These are phyloP conservation scores for Entonaema liquescens DNA, from an alignment of 495 filamentous ascomycete species.

Conservation along the genomic window DNA sequence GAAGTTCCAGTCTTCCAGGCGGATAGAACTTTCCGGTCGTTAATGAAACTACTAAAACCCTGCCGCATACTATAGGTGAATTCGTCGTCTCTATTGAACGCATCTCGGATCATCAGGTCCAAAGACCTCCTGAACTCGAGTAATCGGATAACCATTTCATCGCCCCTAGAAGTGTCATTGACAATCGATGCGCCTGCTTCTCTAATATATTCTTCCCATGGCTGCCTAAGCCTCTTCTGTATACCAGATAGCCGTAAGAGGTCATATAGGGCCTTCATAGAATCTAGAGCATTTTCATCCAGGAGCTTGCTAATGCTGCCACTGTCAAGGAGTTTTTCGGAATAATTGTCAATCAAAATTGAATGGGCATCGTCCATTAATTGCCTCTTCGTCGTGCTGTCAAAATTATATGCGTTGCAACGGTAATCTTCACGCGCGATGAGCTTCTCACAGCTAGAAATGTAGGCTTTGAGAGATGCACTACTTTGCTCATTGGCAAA, in stretches of 20 bases:
- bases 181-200: conserved; percentile 80
- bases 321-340: conserved; percentile 66
- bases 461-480: conserved; percentile 72
- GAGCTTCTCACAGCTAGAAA: conserved; percentile 69
- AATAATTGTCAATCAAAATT: conserved; percentile 68
- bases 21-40: conserved; percentile 74
- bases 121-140: conserved; percentile 83
- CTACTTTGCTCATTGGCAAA: conserved; percentile 71
- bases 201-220: conserved; percentile 82
- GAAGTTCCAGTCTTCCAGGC: conserved; percentile 82
- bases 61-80: conserved; percentile 81
- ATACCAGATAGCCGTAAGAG: conserved; percentile 73
- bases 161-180: conserved; percentile 75
- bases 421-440: conserved; percentile 74
- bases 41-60: conserved; percentile 89
- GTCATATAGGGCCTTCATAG: conserved; percentile 78
- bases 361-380: conserved; percentile 75
- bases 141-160: conserved; percentile 87
- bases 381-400: conserved; percentile 79
- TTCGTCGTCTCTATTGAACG: conserved; percentile 77
- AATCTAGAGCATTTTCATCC: conserved; percentile 67
- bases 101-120: conserved; percentile 73
- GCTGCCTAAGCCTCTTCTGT: conserved; percentile 67
- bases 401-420: conserved; percentile 81
- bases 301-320: conserved; percentile 74